phyloP scores from a whole-genome alignment of 495 filamentous ascomycete species.

The Penicillium tannophilum region DNA sequence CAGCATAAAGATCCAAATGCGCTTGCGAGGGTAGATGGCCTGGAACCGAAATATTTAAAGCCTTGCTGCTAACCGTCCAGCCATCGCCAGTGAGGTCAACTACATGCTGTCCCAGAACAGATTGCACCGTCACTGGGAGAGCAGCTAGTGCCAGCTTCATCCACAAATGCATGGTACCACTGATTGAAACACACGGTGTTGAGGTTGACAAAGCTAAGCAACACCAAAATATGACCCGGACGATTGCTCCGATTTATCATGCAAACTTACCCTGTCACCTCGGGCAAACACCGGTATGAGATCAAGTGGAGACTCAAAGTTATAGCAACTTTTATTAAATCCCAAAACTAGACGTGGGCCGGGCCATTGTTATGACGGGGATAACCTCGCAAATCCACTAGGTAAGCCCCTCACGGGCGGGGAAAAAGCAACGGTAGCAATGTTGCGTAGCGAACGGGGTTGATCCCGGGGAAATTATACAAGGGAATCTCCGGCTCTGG shows the following conservation, averaged over 20 bases:
- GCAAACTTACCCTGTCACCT: neutral
- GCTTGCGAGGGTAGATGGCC: constrained; percentile 64
- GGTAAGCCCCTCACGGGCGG: constrained; percentile 9
- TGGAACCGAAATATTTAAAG: constrained; percentile 56
- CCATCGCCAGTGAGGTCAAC: constrained; percentile 52
- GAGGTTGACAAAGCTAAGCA: neutral
- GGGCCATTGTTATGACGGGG: constrained; percentile 7
- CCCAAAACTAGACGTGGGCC: neutral
- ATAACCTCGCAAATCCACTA: neutral
- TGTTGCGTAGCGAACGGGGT: constrained; percentile 13
- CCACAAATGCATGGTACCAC: constrained; percentile 24
- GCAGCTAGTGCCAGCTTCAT: constrained; percentile 17
- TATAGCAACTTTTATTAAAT: constrained; percentile 5
- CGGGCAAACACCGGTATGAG: constrained; percentile 2
- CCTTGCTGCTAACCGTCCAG: constrained; percentile 59
- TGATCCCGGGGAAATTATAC: constrained; percentile 13
- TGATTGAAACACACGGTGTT: neutral
- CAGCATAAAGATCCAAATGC: constrained; percentile 61
- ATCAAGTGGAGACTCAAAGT: constrained; percentile 11
- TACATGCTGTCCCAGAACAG: constrained; percentile 38
- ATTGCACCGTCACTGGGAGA: constrained; percentile 18
- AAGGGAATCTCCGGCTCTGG: constrained; percentile 14
- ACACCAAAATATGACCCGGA: neutral
- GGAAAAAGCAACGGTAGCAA: constrained; percentile 32
- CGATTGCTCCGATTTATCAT: constrained; percentile 7